Evolutionary conservation across 805 yeast genomes (phyloP), one percentile per base, ranked within the genome.

Genomic region (Candida tammaniensis): DNA sequence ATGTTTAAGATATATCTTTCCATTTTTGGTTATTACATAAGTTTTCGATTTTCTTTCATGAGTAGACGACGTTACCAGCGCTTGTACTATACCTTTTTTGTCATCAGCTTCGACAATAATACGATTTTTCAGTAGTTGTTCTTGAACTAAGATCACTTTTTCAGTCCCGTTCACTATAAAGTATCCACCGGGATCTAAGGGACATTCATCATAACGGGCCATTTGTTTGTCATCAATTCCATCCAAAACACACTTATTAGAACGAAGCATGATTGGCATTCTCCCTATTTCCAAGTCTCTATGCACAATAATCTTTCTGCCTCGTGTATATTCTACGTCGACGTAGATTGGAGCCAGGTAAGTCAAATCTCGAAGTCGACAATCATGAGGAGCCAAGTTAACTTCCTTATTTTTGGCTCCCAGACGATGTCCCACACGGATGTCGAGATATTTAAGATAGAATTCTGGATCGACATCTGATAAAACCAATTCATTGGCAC

Each of bases 31-130:
- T 25, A 93, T 81, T 25, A 93, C 96, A 54, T 93, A 93, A 0
- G 98, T 93, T 56, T 93, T 93, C 17, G 98, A 91, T 58, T 91
- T 94, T 62, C 98, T 79, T 63, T 93, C 99, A 60, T 93, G 98
- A 1, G 99, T 91, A 3, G 97, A 88, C 4, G 97, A 87, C 0
- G 98, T 93, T 12, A 93, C 99, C 0, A 96, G 86, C 1, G 98
- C 97, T 62, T 93, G 98, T 14, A 89, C 96, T 15, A 93, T 81
- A 4, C 80, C 82, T 59, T 94, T 93, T 62, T 88, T 86, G 44
- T 86, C 95, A 57, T 93, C 99, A 1, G 96, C 93, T 61, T 93
- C 99, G 10, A 93, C 98, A 52, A 93, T 88, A 54, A 93, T 93
- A 74, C 98, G 86, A 63, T 93, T 93, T 64, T 93, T 93, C 32